phyloP scores from a whole-genome alignment of 768 basidiomycete species.

The Lactifluus rugatus region DNA sequence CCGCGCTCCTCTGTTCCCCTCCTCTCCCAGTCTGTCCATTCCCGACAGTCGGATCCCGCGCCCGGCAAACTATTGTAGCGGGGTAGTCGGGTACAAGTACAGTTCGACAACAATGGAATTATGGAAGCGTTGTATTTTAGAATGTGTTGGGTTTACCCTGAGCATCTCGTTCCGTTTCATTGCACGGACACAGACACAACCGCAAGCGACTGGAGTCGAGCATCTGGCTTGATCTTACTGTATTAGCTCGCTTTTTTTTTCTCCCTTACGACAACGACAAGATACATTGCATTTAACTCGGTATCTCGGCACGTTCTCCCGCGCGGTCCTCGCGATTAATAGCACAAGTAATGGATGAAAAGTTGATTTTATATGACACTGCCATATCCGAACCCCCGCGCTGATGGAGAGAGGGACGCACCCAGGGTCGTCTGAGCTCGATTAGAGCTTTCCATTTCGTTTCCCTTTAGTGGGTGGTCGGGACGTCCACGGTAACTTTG shows the following conservation, averaged over 20 bases:
- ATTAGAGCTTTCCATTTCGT: not conserved
- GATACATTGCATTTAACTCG: not conserved
- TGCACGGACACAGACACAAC: not conserved
- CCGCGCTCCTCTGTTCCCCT: not conserved
- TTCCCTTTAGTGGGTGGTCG: not conserved
- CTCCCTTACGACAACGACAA: not conserved
- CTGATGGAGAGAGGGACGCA: not conserved
- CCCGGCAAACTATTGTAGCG: not conserved
- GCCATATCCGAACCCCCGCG: not conserved
- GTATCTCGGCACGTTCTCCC: not conserved
- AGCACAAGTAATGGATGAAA: not conserved
- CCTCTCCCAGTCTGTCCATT: not conserved
- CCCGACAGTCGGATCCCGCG: constrained; percentile 4
- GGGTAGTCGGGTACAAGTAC: not conserved
- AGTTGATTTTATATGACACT: not conserved
- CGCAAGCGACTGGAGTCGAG: not conserved
- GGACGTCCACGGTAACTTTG: not conserved
- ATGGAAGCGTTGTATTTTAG: not conserved
- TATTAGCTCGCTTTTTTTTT: not conserved
- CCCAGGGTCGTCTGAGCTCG: not conserved
- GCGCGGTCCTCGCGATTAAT: constrained; percentile 8
- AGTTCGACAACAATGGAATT: no score
- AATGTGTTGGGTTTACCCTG: no score
- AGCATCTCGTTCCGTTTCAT: not conserved
- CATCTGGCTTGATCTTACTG: not conserved